Evolutionary conservation across 2,329 filamentous ascomycete species (phyloP), one percentile per base, ranked within the genome.

Genomic region (Coniochaeta sp.): DNA sequence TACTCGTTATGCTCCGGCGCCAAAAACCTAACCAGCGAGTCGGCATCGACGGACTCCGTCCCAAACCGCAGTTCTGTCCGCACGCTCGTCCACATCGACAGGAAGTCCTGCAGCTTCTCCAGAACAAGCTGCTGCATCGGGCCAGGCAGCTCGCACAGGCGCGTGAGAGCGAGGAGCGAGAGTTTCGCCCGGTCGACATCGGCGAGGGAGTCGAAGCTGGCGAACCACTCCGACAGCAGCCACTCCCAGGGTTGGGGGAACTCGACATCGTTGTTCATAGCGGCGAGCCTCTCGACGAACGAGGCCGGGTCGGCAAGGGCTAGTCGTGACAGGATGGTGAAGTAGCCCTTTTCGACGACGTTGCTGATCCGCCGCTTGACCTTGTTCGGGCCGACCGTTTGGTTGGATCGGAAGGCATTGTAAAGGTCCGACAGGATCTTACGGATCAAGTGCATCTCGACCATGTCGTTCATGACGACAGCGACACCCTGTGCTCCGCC

Each of bases 341-440:
- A 87, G 65, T 95, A 96, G 63, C 96, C 89, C 0, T 87, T 87
- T 63, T 96, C 84, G 1, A 88, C 85, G 10, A 91, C 78, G 12
- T 84, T 82, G 59, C 86, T 86, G 31, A 96, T 79, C 27, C 82
- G 80, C 35, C 84, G 79, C 18, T 81, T 75, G 58, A 79, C 87
- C 24, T 79, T 79, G 61, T 89, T 87, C 0, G 92, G 91, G 0
- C 94, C 92, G 0, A 87, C 88, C 0, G 87, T 89, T 65, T 95
- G 85, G 60, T 88, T 85, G 3, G 89, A 85, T 61, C 87, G 80
- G 77, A 82, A 85, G 3, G 85, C 79, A 50, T 85, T 79, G 61
- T 82, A 83, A 1, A 92, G 75, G 8, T 79, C 81, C 56, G 81
- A 76, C 14, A 92, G 71, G 6, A 91, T 75, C 49, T 79, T 79